Evolutionary conservation across 768 basidiomycete species (phyloP).

Genomic region (Xanthoconium purpureum): DNA sequence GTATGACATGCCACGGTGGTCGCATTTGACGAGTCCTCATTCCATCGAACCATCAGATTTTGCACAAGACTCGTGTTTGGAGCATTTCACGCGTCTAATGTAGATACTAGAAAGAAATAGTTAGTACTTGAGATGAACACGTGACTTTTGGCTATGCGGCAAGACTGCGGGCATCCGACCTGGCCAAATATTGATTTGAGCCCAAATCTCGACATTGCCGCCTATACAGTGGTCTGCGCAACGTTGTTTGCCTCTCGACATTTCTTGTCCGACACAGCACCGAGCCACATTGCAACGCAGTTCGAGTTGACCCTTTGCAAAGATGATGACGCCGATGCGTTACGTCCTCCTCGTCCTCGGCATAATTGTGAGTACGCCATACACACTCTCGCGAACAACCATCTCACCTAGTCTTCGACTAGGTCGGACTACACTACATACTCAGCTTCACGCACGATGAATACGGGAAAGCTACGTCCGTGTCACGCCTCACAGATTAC

Average conservation of each 20-base stretch:
- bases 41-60: constrained; percentile 16
- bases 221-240: not conserved
- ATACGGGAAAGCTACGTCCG: constrained; percentile 40
- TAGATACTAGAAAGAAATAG: constrained; percentile 8
- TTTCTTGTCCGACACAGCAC: not conserved
- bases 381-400: not conserved
- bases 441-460: constrained; percentile 42
- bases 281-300: not conserved
- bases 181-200: too few species aligned
- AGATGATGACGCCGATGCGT: constrained; percentile 61
- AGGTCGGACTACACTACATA: constrained; percentile 42
- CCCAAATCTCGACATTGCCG: not conserved
- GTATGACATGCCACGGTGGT: constrained; percentile 36
- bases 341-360: constrained; percentile 49
- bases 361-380: constrained; percentile 41
- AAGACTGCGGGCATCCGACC: not conserved
- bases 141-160: not conserved
- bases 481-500: constrained; percentile 31
- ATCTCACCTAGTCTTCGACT: constrained; percentile 9
- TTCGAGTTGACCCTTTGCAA: constrained; percentile 10
- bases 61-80: constrained; percentile 28
- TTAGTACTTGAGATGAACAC: not conserved
- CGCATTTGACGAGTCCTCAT: constrained; percentile 5
- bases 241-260: not conserved
- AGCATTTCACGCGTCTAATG: constrained; percentile 26